phyloP scores from a whole-genome alignment of 768 basidiomycete genomes.

The Boletus insuetus region DNA sequence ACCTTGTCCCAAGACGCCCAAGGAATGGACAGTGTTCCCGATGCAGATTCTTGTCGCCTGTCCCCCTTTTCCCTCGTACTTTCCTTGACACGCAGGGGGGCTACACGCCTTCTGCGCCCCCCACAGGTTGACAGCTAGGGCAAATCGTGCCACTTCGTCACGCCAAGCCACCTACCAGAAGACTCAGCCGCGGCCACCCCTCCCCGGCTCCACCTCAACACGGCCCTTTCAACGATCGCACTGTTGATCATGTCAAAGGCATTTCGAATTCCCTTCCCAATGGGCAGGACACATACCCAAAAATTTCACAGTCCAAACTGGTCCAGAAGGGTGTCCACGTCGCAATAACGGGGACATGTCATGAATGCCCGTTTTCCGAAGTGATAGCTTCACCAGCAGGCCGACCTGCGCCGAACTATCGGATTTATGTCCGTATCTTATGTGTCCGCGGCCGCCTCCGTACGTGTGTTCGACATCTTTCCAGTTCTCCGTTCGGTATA shows the following conservation, averaged over 20 bases:
- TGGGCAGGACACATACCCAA: not conserved
- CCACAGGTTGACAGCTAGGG: not conserved
- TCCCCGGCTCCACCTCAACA: slow-evolving; percentile 8
- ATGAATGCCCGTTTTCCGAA: slow-evolving; percentile 2
- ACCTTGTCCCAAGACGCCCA: slow-evolving; percentile 1
- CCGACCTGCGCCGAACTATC: not conserved
- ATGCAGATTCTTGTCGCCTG: not conserved
- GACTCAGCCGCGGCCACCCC: not conserved
- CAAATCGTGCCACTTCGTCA: not conserved
- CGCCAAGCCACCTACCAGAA: not conserved
- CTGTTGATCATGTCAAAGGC: slow-evolving; percentile 14
- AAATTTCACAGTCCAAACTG: slow-evolving; percentile 17
- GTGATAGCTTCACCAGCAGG: not conserved
- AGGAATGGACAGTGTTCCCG: not conserved
- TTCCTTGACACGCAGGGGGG: not conserved
- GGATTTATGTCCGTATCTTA: not conserved
- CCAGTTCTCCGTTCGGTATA: slow-evolving; percentile 3
- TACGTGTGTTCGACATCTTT: slow-evolving; percentile 9
- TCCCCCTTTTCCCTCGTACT: not conserved
- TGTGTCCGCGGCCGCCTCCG: not conserved
- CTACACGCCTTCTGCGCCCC: not conserved
- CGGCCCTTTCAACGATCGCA: slow-evolving; percentile 14
- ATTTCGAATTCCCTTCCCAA: slow-evolving; percentile 8
- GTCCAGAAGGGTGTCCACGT: slow-evolving; percentile 14
- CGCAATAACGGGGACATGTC: slow-evolving; percentile 1